These are phyloP conservation scores for Cercospora janseana DNA, from an alignment of 2,329 filamentous ascomycete genomes.

Conservation along the genomic window DNA sequence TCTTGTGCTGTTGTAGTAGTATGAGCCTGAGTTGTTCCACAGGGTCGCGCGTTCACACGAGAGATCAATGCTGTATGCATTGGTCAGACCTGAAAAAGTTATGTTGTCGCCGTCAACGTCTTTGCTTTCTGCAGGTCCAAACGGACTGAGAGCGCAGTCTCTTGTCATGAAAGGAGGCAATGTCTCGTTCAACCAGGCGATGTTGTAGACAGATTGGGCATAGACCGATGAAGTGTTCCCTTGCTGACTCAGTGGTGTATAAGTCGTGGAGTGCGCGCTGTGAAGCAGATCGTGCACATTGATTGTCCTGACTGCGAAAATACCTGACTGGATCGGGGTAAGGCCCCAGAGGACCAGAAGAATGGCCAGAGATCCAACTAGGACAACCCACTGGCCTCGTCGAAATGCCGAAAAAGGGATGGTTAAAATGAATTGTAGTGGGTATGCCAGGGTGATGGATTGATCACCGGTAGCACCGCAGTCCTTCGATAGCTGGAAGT, in stretches of 20 bases:
- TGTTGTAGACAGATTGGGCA: conserved; percentile 48
- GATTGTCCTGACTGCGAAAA: conserved; percentile 44
- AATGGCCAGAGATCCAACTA: conserved; percentile 49
- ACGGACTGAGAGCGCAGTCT: conserved; percentile 48
- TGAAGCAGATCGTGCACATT: background rate
- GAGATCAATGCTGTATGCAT: conserved; percentile 38
- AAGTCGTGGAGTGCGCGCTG: conserved; percentile 23
- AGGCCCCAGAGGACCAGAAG: conserved; percentile 56
- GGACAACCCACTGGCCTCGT: conserved; percentile 52
- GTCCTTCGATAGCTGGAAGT: conserved; percentile 54
- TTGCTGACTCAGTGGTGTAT: conserved; percentile 37
- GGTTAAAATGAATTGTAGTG: conserved; percentile 49
- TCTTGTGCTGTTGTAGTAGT: conserved; percentile 25
- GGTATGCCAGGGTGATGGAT: conserved; percentile 56
- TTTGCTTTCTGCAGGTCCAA: conserved; percentile 30
- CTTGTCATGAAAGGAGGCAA: conserved; percentile 47
- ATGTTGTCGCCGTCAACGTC: conserved; percentile 2
- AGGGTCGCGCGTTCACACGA: conserved; percentile 33
- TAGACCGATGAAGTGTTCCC: conserved; percentile 40
- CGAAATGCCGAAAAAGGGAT: conserved; percentile 45
- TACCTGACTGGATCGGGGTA: conserved; percentile 56
- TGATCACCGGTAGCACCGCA: conserved; percentile 44
- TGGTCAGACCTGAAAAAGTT: conserved; percentile 34
- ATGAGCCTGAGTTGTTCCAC: conserved; percentile 2
- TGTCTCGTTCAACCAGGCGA: conserved; percentile 48